Conservation (phyloP, 495 filamentous ascomycete species). For the Neurospora sp. region DNA sequence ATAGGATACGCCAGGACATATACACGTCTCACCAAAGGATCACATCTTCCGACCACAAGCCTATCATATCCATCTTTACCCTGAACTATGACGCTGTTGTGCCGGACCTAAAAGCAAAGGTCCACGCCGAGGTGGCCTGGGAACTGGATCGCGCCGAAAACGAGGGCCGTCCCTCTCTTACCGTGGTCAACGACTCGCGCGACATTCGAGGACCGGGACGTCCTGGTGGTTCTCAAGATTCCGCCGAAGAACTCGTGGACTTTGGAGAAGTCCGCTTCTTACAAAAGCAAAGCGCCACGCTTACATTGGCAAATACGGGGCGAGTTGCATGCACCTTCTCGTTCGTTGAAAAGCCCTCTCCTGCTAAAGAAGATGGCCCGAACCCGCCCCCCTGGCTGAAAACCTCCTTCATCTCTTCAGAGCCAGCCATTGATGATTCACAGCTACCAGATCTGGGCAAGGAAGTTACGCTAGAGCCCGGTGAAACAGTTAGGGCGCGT, state of each 20-base stretch:
- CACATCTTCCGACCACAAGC: conserved; percentile 93
- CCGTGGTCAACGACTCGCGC: conserved; percentile 64
- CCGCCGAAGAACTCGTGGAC: conserved; percentile 49
- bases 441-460: conserved; percentile 30
- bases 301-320: conserved; percentile 90
- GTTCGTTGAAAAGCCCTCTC: conserved; percentile 61
- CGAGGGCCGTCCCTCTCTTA: conserved; percentile 74
- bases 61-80: conserved; percentile 67
- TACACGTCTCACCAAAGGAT: conserved; percentile 86
- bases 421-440: conserved; percentile 24
- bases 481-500: conserved; percentile 64
- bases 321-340: conserved; percentile 61
- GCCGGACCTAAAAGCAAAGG: conserved; percentile 65
- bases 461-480: conserved; percentile 61
- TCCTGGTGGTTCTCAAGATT: conserved; percentile 8
- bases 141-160: conserved; percentile 90
- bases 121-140: conserved; percentile 79
- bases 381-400: conserved; percentile 54
- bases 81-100: conserved; percentile 78
- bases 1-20: conserved; percentile 54
- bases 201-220: conserved; percentile 10
- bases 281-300: conserved; percentile 47
- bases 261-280: conserved; percentile 66
- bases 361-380: conserved; percentile 29
- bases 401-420: conserved; percentile 46